Evolutionary conservation across 257 asterid genomes (phyloP), one percentile per base, ranked within the genome.

Genomic region (Solanum tarijense): DNA sequence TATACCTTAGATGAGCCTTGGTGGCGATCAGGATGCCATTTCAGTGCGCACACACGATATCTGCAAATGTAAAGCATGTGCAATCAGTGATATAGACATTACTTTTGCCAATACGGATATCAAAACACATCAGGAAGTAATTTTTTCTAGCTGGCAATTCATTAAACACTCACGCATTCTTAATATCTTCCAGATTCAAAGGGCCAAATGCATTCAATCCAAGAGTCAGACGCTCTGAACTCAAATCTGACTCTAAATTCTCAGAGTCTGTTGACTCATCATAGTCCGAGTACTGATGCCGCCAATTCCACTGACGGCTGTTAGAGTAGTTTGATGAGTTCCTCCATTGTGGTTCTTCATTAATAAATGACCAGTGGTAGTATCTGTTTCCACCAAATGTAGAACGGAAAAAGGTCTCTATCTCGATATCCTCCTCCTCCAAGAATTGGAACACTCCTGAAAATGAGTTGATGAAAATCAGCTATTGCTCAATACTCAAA

Each of bases 21-120:
- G 92, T 96, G 99, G 52, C 99, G 98, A 90, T 97, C 99, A 23
- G 99, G 99, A 90, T 97, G 99, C 99, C 99, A 97, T 92, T 95
- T 96, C 86, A 97, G 89, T 12, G 99, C 99, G 86, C 98, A 96
- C 39, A 92, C 87, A 81, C 98, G 97, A 81, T 97, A 97, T 88
- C 99, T 97, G 94, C 85, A 91, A 88, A 39, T 41, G 38, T 25
- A 79, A 79, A 79, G 65, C 84, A 41, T 79, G 84, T 79, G 38
- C 38, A 43, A 43, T 79, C 65, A 79, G 65, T 79, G 65, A 79
- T 14, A 25, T 25, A 79, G n/a, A 43, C 25, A 27, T 39, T 41
- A n/a, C 62, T n/a, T 78, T 25, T n/a, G 36, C 8, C n/a, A 78
- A 78, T 41, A 41, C 14, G 36, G 36, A 25, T 78, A 75, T 86